Evolutionary conservation across 495 filamentous ascomycete species (phyloP), one percentile per base, ranked within the genome.

Genomic region (Aspergillus nanangensis): DNA sequence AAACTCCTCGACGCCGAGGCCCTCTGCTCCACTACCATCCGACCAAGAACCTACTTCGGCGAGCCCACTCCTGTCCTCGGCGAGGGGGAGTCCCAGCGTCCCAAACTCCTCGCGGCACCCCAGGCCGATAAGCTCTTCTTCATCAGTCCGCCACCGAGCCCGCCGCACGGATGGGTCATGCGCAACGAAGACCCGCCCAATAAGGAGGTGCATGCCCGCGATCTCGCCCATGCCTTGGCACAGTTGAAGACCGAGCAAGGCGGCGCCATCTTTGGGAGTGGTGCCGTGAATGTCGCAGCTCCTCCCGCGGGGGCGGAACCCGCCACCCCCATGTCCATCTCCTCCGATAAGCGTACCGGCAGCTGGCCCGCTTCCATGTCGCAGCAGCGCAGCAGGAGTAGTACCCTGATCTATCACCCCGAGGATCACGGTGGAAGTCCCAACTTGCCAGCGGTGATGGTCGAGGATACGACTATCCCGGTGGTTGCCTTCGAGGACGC

Each of bases 61-160:
- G 76, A 87, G 58, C 75, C 74, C 23, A 94, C 87, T 3, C 83
- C 82, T 19, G 69, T 84, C 20, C 60, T 80, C 4, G 65, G 73
- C 25, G 69, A 71, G n/a, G 74, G 83, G 49, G 79, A 79, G 44
- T 61, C 72, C 32, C 74, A n/a, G n/a, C n/a, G 60, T 15, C 62
- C 62, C 18, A 68, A 75, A 45, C 86, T 92, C 48, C 78, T 98
- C 5, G 75, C 84, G 29, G 82, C 90, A 1, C 93, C 93, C 11
- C 87, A 95, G 51, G 71, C 82, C 34, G 82, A 87, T 53, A 96
- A 96, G 71, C 77, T 96, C 27, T 95, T 96, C 78, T 97, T 98
- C 71, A 96, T 98, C 71, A 88, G 82, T 45, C 93, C 93, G 25
- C 93, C 93, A 8, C 94, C 93, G 1, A 82, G 76, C 47, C 93